A percentile compares a stretch with the other conserved stretches of the same genome.
phyloP scores from a whole-genome alignment of 208 protist species.

The Zelonia costaricensis region DNA sequence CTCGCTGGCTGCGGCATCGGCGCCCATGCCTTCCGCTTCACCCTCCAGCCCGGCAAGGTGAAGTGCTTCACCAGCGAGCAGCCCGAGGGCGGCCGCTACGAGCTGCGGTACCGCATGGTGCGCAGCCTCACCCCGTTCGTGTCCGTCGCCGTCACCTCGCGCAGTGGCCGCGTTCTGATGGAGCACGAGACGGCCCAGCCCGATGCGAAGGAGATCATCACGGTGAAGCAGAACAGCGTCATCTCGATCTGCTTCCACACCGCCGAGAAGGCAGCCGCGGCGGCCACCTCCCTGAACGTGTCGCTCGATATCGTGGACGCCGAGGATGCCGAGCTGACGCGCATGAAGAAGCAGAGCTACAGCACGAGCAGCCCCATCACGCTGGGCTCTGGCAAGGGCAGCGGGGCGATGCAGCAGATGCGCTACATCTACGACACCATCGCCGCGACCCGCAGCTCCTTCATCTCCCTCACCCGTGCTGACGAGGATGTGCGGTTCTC shows the following conservation, averaged over 20 bases:
- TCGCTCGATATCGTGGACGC: conserved; percentile 66
- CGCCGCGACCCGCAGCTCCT: conserved; percentile 25
- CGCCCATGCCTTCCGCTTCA: conserved; percentile 61
- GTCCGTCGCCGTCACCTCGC: conserved; percentile 55
- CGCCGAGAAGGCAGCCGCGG: conserved; percentile 30
- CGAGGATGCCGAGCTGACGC: conserved; percentile 69
- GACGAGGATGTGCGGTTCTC: conserved; percentile 58
- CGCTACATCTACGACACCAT: conserved; percentile 53
- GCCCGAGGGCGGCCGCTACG: conserved; percentile 52
- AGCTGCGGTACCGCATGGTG: conserved; percentile 75
- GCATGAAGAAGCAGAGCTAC: conserved; percentile 67
- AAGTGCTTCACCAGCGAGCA: conserved; percentile 76
- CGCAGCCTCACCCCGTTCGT: conserved; percentile 65
- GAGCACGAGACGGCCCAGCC: conserved; percentile 55
- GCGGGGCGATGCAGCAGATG: conserved; percentile 63
- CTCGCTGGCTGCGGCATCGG: not conserved
- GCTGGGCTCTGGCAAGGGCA: conserved; percentile 54
- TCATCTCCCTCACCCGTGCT: conserved; percentile 24
- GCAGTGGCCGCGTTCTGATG: conserved; percentile 44
- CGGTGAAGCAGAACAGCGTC: conserved; percentile 27
- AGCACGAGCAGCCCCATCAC: conserved; percentile 63
- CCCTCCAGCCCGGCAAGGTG: conserved; percentile 39
- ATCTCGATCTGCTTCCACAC: conserved; percentile 79
- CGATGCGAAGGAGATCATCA: conserved; percentile 55
- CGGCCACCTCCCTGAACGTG: conserved; percentile 57